Percentiles rank a stretch among this genome's conserved stretches.
These are phyloP conservation scores for Terfezia claveryi DNA, from an alignment of 495 filamentous ascomycete species.

Conservation along the genomic window DNA sequence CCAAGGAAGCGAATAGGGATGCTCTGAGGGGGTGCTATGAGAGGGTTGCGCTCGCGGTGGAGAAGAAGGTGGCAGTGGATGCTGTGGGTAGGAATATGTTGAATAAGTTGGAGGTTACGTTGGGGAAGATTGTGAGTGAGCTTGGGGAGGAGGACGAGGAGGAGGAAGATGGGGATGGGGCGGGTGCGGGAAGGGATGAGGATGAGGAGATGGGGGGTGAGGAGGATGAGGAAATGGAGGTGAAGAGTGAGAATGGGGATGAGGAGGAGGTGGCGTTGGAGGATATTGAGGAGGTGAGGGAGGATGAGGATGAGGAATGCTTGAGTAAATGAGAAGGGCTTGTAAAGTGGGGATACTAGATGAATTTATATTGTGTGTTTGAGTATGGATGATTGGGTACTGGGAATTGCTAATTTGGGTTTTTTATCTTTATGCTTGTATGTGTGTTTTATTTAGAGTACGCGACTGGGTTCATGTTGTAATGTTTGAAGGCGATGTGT, in stretches of 20 bases:
- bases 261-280: slow-evolving; percentile 7
- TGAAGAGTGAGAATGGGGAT: slow-evolving; percentile 3
- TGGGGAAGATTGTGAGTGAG: slow-evolving; percentile 39
- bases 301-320: background rate
- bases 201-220: slow-evolving; percentile 14
- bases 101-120: slow-evolving; percentile 50
- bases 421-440: too few relatives aligned
- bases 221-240: slow-evolving; percentile 5
- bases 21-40: slow-evolving; percentile 30
- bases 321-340: too few relatives aligned
- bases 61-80: slow-evolving; percentile 43
- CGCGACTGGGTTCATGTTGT: too few relatives aligned
- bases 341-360: too few relatives aligned
- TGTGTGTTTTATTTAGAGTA: too few relatives aligned
- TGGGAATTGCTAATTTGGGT: too few relatives aligned
- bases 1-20: slow-evolving; percentile 30
- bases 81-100: slow-evolving; percentile 52
- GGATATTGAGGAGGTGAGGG: slow-evolving; percentile 4
- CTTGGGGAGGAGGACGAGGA: slow-evolving; percentile 24
- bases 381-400: too few relatives aligned
- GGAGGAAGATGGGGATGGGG: slow-evolving; percentile 22
- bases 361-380: too few relatives aligned
- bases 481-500: too few relatives aligned
- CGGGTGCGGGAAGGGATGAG: slow-evolving; percentile 7
- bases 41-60: slow-evolving; percentile 43